A percentile compares a stretch with the other conserved stretches of the same genome.
These are phyloP conservation scores for Oenanthe sinensis DNA, from an alignment of 129 eudicot genomes.

Conservation along the genomic window DNA sequence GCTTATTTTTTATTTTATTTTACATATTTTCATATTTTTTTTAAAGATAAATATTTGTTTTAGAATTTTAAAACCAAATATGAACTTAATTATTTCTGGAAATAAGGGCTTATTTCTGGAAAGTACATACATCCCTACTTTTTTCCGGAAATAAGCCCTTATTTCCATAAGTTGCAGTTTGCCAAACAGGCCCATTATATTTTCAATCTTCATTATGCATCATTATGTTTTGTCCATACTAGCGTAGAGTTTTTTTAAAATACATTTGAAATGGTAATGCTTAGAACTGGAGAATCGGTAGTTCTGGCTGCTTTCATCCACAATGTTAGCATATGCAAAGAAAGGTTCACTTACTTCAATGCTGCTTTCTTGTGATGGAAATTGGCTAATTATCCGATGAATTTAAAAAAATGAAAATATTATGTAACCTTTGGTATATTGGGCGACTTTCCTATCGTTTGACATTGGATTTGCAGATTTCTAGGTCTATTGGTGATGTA, in stretches of 20 bases:
- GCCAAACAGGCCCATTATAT: too few relatives aligned
- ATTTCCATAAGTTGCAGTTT: too few relatives aligned
- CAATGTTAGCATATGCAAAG: not conserved
- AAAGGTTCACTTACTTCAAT: not conserved
- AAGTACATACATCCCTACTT: too few relatives aligned
- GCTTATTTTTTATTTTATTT: too few relatives aligned
- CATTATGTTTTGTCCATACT: not conserved
- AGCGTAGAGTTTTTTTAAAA: not conserved
- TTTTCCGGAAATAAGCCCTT: too few relatives aligned
- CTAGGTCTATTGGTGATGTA: conserved; percentile 89
- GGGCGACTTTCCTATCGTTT: not conserved
- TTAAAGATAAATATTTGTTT: too few relatives aligned
- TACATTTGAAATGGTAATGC: not conserved
- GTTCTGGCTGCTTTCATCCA: not conserved
- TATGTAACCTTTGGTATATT: not conserved
- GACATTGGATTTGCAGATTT: conserved; percentile 40
- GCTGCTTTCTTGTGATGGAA: not conserved
- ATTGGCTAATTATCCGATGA: not conserved
- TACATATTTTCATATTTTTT: too few relatives aligned
- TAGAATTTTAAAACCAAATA: too few relatives aligned
- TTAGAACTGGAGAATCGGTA: not conserved
- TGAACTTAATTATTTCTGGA: too few relatives aligned
- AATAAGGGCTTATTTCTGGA: too few relatives aligned
- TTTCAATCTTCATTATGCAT: not conserved
- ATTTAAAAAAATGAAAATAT: not conserved